A percentile compares a stretch with the other conserved stretches of the same genome.
Evolutionary conservation across 23 red algal genomes (phyloP).

Genomic region (Gracilaria domingensis): DNA sequence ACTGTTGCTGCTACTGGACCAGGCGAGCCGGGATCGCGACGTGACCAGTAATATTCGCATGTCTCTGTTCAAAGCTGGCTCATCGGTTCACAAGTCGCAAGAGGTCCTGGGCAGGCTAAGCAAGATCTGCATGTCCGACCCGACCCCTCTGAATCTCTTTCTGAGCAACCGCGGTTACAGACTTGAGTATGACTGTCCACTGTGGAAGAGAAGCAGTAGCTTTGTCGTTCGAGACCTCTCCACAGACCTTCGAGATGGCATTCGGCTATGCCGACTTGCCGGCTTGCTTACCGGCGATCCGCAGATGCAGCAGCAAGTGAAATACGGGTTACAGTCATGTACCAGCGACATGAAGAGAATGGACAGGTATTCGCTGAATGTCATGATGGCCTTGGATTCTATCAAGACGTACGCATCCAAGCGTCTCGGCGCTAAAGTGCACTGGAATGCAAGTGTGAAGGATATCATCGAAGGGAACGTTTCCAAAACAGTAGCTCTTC

Average conservation of each 20-base stretch:
- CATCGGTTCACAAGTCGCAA: slow-evolving; percentile 25
- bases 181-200: slow-evolving; percentile 31
- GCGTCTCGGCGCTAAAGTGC: neutral
- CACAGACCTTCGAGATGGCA: slow-evolving; percentile 50
- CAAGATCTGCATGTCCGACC: slow-evolving; percentile 25
- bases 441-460: slow-evolving; percentile 1
- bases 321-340: neutral
- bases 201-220: slow-evolving; percentile 5
- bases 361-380: slow-evolving; percentile 3
- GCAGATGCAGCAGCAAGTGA: neutral
- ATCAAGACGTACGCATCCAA: slow-evolving; percentile 22
- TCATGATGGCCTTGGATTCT: slow-evolving; percentile 34
- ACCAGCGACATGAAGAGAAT: neutral
- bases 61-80: slow-evolving; percentile 35
- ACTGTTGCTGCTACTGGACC: slow-evolving; percentile 43
- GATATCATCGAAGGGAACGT: slow-evolving; percentile 40
- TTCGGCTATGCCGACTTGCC: slow-evolving; percentile 50
- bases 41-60: neutral
- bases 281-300: slow-evolving; percentile 29
- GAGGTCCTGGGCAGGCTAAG: slow-evolving; percentile 33
- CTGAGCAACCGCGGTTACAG: slow-evolving; percentile 20
- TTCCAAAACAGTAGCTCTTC: slow-evolving; percentile 24
- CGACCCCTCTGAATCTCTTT: slow-evolving; percentile 2
- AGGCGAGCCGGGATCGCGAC: neutral
- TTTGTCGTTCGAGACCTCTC: slow-evolving; percentile 26